Base-by-base conservation (phyloP, 2,329 filamentous ascomycete species). In the Podosphaera leucotricha region DNA sequence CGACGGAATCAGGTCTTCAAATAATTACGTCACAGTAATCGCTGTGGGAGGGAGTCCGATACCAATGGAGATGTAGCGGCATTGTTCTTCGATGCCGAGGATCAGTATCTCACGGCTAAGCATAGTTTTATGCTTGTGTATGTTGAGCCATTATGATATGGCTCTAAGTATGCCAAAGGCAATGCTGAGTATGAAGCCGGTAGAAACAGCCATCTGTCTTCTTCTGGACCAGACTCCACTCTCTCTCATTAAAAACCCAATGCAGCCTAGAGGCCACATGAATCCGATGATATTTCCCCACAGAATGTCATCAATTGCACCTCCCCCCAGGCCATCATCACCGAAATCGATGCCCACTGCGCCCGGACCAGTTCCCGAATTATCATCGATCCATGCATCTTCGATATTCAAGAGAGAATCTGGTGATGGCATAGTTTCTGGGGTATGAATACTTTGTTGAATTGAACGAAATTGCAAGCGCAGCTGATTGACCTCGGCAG, bases 241-340 rank as follows among this genome's bases (percentile, higher is more conserved):
- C 60, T 93, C 83, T 47, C 86, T 69, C 50, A 87, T 70, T 42
- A 92, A 64, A 84, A 86, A 94, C 43, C 79, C 75, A 46, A 87
- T 65, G 54, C 82, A 85, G 0, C 83, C 87, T 8, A 95, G 61
- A 3, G 90, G 90, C 74, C 87, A 95, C 59, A 98, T 80, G 65
- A 95, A 98, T 0, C 90, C 90, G 54, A 90, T 81, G 47, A 92
- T 65, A 60, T 90, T 83, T 3, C 86, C 90, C 62, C 78, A 81
- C 46, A 95, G 67, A 64, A 94, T 73, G 55, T 92, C 78, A 55
- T 95, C 87, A 38, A 93, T 64, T 10, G 80, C 55, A 49, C 59
- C 53, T 47, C 59, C 50, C 38, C 57, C 54, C 50, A 49, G 54
- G 46, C 55, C 55, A 49, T 60, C 58, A 44, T 62, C 61, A 19